Evolutionary conservation across 2,329 filamentous ascomycete species (phyloP).

Genomic region (Beauveria asiatica): DNA sequence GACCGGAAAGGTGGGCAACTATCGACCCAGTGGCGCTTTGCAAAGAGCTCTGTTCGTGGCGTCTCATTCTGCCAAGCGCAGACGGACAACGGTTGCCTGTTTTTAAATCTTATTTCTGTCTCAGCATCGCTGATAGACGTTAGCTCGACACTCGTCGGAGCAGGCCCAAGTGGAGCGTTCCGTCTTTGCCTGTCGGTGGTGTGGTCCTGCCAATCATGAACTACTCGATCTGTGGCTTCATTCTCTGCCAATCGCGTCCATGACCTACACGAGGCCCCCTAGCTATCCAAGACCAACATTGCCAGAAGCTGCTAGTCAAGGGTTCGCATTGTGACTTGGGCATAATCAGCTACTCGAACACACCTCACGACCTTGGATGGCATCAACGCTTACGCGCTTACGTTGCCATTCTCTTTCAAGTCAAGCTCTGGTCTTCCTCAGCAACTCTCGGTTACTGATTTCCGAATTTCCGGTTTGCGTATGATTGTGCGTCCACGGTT

Average conservation of each 20-base stretch:
- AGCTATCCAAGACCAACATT: background rate
- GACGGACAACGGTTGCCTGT: background rate
- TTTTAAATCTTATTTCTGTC: background rate
- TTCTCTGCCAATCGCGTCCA: background rate
- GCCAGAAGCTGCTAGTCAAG: background rate
- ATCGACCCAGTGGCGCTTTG: constrained; percentile 5
- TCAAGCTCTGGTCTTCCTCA: background rate
- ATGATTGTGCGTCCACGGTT: background rate
- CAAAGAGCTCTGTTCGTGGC: constrained; percentile 1
- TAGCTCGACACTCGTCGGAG: background rate
- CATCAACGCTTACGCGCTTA: background rate
- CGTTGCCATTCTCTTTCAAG: background rate
- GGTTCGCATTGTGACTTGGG: background rate
- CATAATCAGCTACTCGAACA: background rate
- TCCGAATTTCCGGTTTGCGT: background rate
- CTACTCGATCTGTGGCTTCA: background rate
- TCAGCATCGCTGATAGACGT: background rate
- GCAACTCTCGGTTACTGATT: background rate
- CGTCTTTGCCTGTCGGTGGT: background rate
- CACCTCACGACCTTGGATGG: background rate
- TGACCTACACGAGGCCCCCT: background rate
- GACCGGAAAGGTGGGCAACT: constrained; percentile 3
- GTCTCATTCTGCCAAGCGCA: constrained; percentile 6
- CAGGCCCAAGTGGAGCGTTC: background rate
- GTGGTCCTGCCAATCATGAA: constrained; percentile 7